A percentile compares a stretch with the other conserved stretches of the same genome.
Conservation (phyloP, 202 grass and related monocot genomes). For the Alloteropsis angusta region DNA sequence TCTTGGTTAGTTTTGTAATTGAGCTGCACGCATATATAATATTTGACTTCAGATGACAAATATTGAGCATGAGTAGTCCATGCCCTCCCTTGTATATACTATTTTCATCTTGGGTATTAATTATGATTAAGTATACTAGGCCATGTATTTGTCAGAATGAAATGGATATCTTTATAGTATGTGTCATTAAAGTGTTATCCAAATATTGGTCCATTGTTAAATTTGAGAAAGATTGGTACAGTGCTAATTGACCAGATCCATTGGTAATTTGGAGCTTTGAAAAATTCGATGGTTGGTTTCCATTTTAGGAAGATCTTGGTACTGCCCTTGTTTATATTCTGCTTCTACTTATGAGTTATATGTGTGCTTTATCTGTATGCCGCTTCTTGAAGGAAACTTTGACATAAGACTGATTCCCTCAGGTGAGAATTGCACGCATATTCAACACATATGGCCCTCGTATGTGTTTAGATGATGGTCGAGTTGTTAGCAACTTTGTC, state of each 20-base stretch:
- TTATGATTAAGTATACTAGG: not conserved
- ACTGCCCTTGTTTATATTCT: not conserved
- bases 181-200: not conserved
- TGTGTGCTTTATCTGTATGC: not conserved
- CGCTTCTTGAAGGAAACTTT: slow-evolving; percentile 13
- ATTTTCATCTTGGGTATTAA: not conserved
- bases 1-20: not conserved
- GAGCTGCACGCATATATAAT: not conserved
- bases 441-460: slow-evolving; percentile 97
- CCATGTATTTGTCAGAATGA: not conserved
- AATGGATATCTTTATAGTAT: not conserved
- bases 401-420: slow-evolving; percentile 19
- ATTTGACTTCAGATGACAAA: not conserved
- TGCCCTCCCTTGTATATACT: not conserved
- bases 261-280: not conserved
- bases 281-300: not conserved
- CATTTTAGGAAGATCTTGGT: not conserved
- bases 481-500: slow-evolving; percentile 98
- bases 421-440: slow-evolving; percentile 97
- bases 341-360: not conserved
- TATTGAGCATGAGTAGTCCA: not conserved
- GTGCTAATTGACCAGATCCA: not conserved
- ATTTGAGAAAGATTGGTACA: not conserved
- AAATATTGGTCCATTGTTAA: not conserved
- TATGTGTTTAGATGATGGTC: slow-evolving; percentile 95